Base-by-base conservation (phyloP, 345 rosid genomes). In the Eucalyptus decipiens region DNA sequence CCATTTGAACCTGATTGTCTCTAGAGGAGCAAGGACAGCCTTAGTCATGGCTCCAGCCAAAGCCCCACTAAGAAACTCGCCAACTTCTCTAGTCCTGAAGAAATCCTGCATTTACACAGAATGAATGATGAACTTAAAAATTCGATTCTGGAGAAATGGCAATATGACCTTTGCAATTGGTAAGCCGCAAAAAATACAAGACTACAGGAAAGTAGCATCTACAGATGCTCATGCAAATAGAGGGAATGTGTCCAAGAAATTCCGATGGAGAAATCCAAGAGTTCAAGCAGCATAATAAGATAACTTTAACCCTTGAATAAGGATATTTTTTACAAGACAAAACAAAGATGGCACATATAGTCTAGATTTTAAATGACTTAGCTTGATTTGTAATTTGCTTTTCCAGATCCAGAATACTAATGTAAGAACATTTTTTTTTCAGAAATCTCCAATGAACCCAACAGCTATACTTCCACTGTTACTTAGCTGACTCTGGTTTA, bases 1-100 rank as follows among this genome's bases (percentile, higher is more conserved):
- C 28, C 30, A 80, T 88, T 65, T 92, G 54, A 88, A 96, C 99
- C 99, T 98, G 95, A 98, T 96, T 51, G 99, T 98, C 91, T 98
- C 99, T 43, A 98, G 94, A 88, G 99, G 99, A 93, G 99, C 99
- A 87, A 98, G 99, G 89, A 96, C 92, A 90, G 98, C 98, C 94
- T 98, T 98, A 50, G 99, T 95, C 99, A 98, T 96, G 45, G 98
- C 99, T 87, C 99, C 99, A 4, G 99, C 99, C 90, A 97, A 91
- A 90, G 99, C 99, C 87, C 99, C 99, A 88, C 99, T 98, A 65
- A 97, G 95, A 93, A 98, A 98, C 92, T 98, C 99, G 48, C 97
- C 93, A 49, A 91, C 97, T 96, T 96, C 99, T 90, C 98, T 96
- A 85, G 94, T 92, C 91, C 89, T 95, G 90, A 94, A 87, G 88